phyloP scores from a whole-genome alignment of 306 rosid species.

The Castanea crenata region DNA sequence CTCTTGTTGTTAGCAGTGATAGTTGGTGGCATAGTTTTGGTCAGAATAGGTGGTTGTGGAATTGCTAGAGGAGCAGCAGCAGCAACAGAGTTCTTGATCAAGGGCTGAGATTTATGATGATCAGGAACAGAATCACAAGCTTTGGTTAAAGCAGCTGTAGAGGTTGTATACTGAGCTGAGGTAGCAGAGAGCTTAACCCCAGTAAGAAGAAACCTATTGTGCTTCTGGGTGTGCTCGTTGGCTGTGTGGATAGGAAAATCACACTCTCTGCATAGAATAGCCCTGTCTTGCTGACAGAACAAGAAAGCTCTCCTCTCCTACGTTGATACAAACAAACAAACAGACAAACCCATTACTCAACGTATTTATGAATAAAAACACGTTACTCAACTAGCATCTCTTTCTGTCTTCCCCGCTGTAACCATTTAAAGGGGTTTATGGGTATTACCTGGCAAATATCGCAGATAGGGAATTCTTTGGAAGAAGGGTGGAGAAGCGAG shows the following conservation, averaged over 20 bases:
- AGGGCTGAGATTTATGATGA: constrained; percentile 18
- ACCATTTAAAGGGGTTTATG: neutral
- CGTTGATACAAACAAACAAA: neutral
- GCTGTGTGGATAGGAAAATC: constrained; percentile 67
- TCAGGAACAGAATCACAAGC: constrained; percentile 12
- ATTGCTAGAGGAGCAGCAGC: constrained; percentile 13
- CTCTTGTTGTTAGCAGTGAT: neutral
- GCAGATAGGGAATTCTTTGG: constrained; percentile 56
- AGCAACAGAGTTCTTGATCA: constrained; percentile 11
- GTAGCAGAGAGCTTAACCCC: constrained; percentile 65
- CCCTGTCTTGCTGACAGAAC: constrained; percentile 90
- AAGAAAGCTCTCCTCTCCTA: constrained; percentile 74
- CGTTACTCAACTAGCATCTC: too few relatives aligned
- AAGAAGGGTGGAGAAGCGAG: constrained; percentile 59
- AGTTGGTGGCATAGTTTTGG: constrained; percentile 24
- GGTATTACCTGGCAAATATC: constrained; percentile 72
- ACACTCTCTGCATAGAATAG: constrained; percentile 81
- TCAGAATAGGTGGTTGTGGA: constrained; percentile 26
- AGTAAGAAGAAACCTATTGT: constrained; percentile 70
- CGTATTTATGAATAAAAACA: neutral
- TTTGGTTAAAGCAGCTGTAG: neutral
- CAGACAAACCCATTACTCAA: neutral
- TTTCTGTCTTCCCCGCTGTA: too few relatives aligned
- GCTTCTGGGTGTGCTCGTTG: constrained; percentile 77
- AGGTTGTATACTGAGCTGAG: constrained; percentile 31